phyloP scores from a whole-genome alignment of 2,329 filamentous ascomycete genomes.

The Scytalidium lignicola region DNA sequence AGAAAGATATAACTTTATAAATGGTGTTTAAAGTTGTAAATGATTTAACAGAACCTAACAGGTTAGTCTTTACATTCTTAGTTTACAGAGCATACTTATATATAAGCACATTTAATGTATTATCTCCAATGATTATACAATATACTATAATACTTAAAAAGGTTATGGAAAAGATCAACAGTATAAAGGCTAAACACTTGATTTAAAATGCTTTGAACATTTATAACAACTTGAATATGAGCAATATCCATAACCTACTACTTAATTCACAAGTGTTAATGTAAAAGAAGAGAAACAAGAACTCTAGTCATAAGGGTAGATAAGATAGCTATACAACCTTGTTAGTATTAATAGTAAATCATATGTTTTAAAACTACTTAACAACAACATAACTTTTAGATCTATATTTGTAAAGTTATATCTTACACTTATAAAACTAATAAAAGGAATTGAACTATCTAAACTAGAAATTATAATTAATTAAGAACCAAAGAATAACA shows the following conservation, averaged over 20 bases:
- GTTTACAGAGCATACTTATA: constrained; percentile 5
- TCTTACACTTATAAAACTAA: background rate
- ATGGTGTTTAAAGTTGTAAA: too few species aligned
- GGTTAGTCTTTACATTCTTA: constrained; percentile 8
- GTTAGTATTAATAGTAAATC: constrained; percentile 2
- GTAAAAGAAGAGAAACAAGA: constrained; percentile 6
- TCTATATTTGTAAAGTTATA: constrained; percentile 9
- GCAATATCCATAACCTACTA: constrained; percentile 1
- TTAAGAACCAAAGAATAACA: background rate
- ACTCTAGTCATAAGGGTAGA: constrained; percentile 1
- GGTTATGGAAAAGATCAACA: constrained; percentile 5
- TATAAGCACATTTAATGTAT: constrained; percentile 2
- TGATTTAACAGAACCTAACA: constrained; percentile 6
- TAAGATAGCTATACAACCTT: constrained; percentile 7
- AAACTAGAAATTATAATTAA: background rate
- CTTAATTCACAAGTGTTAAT: too few species aligned
- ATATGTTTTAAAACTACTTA: constrained; percentile 3
- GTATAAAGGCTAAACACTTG: background rate
- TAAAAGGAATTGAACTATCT: background rate
- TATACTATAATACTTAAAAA: constrained; percentile 2
- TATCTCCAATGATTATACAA: constrained; percentile 2
- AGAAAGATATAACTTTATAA: constrained; percentile 3
- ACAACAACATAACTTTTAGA: constrained; percentile 3
- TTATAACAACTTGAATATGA: constrained; percentile 1
- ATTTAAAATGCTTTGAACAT: constrained; percentile 2